Evolutionary conservation across 805 yeast genomes (phyloP).

Genomic region (Starmerella sp.): DNA sequence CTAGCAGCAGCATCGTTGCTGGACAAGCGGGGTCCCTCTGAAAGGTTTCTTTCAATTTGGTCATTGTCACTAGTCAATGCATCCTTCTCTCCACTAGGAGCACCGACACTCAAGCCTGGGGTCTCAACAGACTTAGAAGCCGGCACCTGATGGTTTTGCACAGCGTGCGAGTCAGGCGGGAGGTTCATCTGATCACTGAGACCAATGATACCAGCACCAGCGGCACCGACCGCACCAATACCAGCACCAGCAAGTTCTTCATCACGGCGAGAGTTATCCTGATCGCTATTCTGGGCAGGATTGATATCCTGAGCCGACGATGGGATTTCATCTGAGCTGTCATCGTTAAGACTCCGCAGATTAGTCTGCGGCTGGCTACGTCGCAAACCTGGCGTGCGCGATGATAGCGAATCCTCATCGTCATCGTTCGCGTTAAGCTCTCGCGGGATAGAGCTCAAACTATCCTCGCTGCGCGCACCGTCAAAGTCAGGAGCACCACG

Average conservation of each 20-base stretch:
- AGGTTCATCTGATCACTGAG: slow-evolving; percentile 10
- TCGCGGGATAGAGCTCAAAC: background rate
- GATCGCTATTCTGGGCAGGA: background rate
- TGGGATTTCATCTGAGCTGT: background rate
- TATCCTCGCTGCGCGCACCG: background rate
- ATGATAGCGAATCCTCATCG: background rate
- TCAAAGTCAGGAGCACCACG: background rate
- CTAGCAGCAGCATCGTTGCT: background rate
- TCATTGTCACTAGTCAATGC: background rate
- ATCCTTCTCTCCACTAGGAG: background rate
- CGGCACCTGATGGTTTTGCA: background rate
- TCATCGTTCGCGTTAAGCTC: background rate
- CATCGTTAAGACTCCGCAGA: slow-evolving; percentile 9
- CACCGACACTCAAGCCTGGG: background rate
- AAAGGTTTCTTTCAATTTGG: background rate
- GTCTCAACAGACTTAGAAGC: background rate
- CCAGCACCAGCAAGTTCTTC: background rate
- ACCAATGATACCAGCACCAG: slow-evolving; percentile 13
- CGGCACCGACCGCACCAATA: slow-evolving; percentile 6
- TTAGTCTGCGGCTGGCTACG: slow-evolving; percentile 22
- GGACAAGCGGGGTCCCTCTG: background rate
- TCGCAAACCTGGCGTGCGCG: slow-evolving; percentile 7
- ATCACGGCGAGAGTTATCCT: background rate
- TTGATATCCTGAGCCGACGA: no score
- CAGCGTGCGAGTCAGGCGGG: slow-evolving; percentile 2